Base-by-base conservation (phyloP, 2,329 filamentous ascomycete genomes). In the Paracoccidioides brasiliensis region DNA sequence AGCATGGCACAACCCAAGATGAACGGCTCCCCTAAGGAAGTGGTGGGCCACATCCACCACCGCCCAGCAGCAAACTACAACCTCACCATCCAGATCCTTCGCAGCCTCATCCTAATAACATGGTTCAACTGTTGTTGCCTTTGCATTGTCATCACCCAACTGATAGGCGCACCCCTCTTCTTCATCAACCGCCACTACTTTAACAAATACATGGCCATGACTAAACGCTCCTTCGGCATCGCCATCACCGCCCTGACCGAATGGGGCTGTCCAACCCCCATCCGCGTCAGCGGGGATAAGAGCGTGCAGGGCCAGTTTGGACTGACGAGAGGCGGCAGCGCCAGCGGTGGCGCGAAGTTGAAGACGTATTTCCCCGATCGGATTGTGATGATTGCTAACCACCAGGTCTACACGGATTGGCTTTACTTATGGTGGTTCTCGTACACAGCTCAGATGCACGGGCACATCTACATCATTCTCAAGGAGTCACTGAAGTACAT, bases 331-430 rank as follows among this genome's bases (percentile, higher is more conserved):
- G 79, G 82, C 61, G 82, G 82, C 22, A 22, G 22, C 22, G 22
- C 22, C 22, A 22, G 22, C 22, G 22, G 22, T 22, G 22, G 22
- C 22, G 22, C 22, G 7, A 74, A 76, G 55, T 66, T 85, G 46
- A 73, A 78, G 59, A 81, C 80, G 57, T 72, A 76, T 37, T 84
- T 85, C 58, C 78, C 80, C 1, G 77, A 84, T 59, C 74, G 82
- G 14, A 68, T 84, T 57, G 76, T 84, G 7, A 64, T 84, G 63
- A 80, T 84, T 66, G 77, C 81, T 5, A 85, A 85, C 57, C 82
- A 85, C 61, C 80, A 84, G 64, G 75, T 85, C 2, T 85, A 85
- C 64, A 84, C 81, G n/a, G 82, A 85, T 62, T 85, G 82, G 82
- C 70, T 84, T 12, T 84, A 84, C 64, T 72, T 85, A 2, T 85